Percentiles rank a stretch among this genome's conserved stretches.
These are phyloP conservation scores for Barnettozyma siamensis DNA, from an alignment of 805 yeast genomes.

Conservation along the genomic window DNA sequence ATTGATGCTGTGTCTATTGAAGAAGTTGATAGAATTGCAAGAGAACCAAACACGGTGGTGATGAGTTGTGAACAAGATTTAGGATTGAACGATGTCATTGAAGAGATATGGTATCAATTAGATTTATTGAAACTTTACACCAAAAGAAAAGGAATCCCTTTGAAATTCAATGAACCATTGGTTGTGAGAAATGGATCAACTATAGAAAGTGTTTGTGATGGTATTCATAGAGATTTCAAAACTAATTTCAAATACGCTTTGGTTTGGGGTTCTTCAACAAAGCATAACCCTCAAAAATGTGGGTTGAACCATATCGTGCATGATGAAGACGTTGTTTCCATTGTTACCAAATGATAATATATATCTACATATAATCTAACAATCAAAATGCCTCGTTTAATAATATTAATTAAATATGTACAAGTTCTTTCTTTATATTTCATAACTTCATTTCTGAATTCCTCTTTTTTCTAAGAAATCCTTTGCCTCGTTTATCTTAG, in stretches of 20 bases:
- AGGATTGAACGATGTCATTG: conserved; percentile 82
- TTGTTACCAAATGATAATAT: conserved; percentile 63
- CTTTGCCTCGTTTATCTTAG: conserved; percentile 89
- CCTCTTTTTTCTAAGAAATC: conserved; percentile 62
- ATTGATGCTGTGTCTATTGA: conserved; percentile 92
- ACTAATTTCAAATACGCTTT: conserved; percentile 88
- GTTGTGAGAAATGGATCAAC: conserved; percentile 79
- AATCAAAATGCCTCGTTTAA: no score
- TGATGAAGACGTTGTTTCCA: conserved; percentile 92
- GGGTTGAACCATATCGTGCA: conserved; percentile 77
- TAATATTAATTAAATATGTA: no score
- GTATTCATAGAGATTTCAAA: conserved; percentile 89
- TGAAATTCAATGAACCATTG: conserved; percentile 84
- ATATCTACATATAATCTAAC: not conserved
- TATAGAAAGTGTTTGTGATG: conserved; percentile 82
- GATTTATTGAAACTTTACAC: conserved; percentile 79
- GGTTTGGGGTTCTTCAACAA: conserved; percentile 95
- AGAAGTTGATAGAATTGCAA: conserved; percentile 87
- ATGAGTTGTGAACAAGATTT: conserved; percentile 87
- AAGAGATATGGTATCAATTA: conserved; percentile 89
- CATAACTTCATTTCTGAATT: conserved; percentile 16
- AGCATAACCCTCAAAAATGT: conserved; percentile 95
- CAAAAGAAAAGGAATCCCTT: conserved; percentile 76
- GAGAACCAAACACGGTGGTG: conserved; percentile 89
- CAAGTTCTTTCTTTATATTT: not conserved